phyloP scores from a whole-genome alignment of 305 asterid genomes.

The Solanum hybrid region DNA sequence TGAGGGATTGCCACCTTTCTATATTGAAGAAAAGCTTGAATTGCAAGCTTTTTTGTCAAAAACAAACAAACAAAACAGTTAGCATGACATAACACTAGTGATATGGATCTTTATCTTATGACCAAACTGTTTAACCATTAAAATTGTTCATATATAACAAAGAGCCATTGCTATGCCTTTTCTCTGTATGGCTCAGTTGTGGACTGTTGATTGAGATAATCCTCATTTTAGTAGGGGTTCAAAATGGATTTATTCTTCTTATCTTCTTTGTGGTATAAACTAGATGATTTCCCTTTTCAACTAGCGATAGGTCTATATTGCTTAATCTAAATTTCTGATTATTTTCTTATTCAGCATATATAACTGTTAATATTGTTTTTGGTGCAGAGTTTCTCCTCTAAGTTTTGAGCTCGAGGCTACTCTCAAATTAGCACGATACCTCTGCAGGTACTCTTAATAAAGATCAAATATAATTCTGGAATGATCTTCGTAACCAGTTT shows the following conservation, averaged over 20 bases:
- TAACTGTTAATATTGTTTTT: background rate
- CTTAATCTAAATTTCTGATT: background rate
- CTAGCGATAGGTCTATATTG: background rate
- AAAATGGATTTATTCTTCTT: background rate
- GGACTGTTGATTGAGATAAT: background rate
- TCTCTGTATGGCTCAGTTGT: background rate
- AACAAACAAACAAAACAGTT: background rate
- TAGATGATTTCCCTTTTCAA: background rate
- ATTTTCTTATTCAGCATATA: background rate
- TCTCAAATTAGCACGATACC: constrained; percentile 86
- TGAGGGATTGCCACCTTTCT: background rate
- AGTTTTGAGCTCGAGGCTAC: constrained; percentile 99
- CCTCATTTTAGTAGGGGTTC: background rate
- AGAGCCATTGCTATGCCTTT: background rate
- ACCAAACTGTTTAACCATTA: background rate
- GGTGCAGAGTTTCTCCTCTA: constrained; percentile 87
- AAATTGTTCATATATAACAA: background rate
- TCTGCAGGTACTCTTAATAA: constrained; percentile 65
- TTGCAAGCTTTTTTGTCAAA: background rate
- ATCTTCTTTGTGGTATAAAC: background rate
- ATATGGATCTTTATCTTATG: background rate
- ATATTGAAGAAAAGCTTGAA: background rate
- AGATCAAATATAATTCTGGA: background rate
- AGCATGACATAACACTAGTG: background rate
- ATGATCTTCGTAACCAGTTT: background rate